Percentiles rank a stretch among this genome's conserved stretches.
Evolutionary conservation across 805 yeast species (phyloP).

Genomic region (Brettanomyces naardenensis): DNA sequence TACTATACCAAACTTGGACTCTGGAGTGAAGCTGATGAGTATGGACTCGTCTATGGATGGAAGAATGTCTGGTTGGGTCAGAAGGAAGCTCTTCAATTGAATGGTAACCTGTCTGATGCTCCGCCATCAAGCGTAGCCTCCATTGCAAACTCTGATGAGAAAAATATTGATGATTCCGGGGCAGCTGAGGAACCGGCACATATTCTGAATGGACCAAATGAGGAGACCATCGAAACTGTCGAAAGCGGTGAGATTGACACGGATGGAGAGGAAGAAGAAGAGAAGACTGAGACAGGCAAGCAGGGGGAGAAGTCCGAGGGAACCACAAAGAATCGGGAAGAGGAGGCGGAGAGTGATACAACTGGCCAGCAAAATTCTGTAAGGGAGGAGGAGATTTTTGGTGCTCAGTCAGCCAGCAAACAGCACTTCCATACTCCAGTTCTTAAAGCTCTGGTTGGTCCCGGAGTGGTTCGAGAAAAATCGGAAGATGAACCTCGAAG

Average conservation of each 20-base stretch:
- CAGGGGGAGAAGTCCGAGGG: background rate
- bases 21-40: constrained; percentile 44
- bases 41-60: constrained; percentile 27
- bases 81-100: background rate
- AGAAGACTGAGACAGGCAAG: background rate
- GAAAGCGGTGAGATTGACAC: too few species aligned
- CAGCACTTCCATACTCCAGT: too few species aligned
- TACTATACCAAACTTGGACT: constrained; percentile 82
- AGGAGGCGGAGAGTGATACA: background rate
- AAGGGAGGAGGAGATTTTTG: too few species aligned
- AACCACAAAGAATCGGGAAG: background rate
- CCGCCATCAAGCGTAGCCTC: background rate
- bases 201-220: too few species aligned
- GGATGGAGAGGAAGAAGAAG: background rate
- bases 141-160: background rate
- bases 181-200: too few species aligned
- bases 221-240: too few species aligned
- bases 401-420: too few species aligned
- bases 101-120: background rate
- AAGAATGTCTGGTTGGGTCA: constrained; percentile 22
- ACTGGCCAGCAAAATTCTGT: background rate
- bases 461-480: background rate
- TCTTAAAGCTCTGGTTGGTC: too few species aligned
- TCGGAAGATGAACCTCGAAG: background rate
- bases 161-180: background rate